phyloP scores from a whole-genome alignment of 2,329 filamentous ascomycete genomes.

The Hymenoscyphus fructigenus region DNA sequence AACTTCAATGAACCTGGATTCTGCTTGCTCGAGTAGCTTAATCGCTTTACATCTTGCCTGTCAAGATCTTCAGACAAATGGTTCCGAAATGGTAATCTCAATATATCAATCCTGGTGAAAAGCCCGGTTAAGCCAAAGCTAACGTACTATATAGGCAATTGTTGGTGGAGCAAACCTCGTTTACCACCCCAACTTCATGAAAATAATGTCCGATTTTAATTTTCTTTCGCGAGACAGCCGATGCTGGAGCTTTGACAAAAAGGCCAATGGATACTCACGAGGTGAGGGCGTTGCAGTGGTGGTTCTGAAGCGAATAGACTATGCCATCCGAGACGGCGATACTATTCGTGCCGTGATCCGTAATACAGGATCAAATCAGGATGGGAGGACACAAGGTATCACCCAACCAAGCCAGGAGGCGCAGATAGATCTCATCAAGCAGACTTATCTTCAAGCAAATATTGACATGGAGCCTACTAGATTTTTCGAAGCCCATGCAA shows the following conservation, averaged over 20 bases:
- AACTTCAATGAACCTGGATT: slow-evolving; percentile 56
- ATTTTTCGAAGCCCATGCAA: slow-evolving; percentile 12
- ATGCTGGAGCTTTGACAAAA: slow-evolving; percentile 54
- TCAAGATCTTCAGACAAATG: slow-evolving; percentile 50
- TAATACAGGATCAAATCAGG: slow-evolving; percentile 47
- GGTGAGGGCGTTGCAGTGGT: neutral
- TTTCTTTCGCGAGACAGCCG: slow-evolving; percentile 33
- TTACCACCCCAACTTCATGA: slow-evolving; percentile 55
- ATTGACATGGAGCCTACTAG: slow-evolving; percentile 4
- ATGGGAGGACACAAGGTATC: slow-evolving; percentile 36
- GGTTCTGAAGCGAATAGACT: neutral
- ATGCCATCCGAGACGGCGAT: slow-evolving; percentile 47
- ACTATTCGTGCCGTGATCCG: slow-evolving; percentile 55
- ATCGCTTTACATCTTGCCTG: slow-evolving; percentile 53
- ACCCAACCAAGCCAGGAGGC: slow-evolving; percentile 50
- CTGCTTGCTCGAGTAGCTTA: slow-evolving; percentile 56
- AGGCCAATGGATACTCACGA: slow-evolving; percentile 17
- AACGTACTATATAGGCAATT: too few species aligned
- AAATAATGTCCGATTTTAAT: slow-evolving; percentile 27
- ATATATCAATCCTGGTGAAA: too few species aligned
- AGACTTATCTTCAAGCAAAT: slow-evolving; percentile 9
- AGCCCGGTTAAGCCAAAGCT: too few species aligned
- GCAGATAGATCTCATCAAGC: slow-evolving; percentile 34
- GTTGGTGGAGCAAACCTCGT: slow-evolving; percentile 37
- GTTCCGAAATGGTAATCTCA: too few species aligned